These are phyloP conservation scores for Pistacia atlantica DNA, from an alignment of 345 rosid species.

Conservation along the genomic window DNA sequence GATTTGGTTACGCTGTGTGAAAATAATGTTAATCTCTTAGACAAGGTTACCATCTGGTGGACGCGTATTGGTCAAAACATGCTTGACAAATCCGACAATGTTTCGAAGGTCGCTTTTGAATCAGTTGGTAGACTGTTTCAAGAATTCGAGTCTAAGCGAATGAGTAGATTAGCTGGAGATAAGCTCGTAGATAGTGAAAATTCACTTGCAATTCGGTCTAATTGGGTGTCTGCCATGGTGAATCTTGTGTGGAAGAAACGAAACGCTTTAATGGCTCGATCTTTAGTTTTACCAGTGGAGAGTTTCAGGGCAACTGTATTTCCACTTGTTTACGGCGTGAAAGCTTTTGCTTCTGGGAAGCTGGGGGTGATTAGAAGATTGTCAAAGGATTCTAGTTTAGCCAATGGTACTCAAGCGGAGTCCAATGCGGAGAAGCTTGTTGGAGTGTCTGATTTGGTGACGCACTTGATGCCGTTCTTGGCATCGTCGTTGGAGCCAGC, in stretches of 20 bases:
- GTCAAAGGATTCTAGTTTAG: conserved; percentile 54
- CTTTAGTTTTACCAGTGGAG: conserved; percentile 84
- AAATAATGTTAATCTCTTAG: conserved; percentile 74
- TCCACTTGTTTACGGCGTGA: conserved; percentile 83
- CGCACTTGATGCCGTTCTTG: conserved; percentile 88
- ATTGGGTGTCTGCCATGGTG: conserved; percentile 88
- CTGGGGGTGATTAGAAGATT: conserved; percentile 74
- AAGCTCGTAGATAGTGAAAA: conserved; percentile 95
- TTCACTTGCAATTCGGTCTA: conserved; percentile 84
- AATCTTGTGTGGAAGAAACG: conserved; percentile 84
- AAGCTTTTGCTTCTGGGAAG: conserved; percentile 88
- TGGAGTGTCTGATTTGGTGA: conserved; percentile 27
- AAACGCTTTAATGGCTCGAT: conserved; percentile 80
- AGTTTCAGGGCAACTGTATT: conserved; percentile 83
- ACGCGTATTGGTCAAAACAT: conserved; percentile 75
- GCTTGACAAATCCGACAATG: conserved; percentile 81
- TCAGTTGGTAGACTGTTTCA: conserved; percentile 89
- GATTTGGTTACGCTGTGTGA: conserved; percentile 90
- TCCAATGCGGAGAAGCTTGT: no score
- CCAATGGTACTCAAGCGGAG: conserved; percentile 38
- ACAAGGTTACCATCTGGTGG: conserved; percentile 93
- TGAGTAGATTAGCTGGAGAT: conserved; percentile 95
- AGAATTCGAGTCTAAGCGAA: conserved; percentile 87
- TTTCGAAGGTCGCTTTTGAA: conserved; percentile 95
- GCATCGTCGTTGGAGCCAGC: conserved; percentile 95